Percentiles rank a stretch among this genome's conserved stretches.
Evolutionary conservation across 225 moss, liverwort and hornwort species (phyloP).

Genomic region (Physcomitrellopsis africana): DNA sequence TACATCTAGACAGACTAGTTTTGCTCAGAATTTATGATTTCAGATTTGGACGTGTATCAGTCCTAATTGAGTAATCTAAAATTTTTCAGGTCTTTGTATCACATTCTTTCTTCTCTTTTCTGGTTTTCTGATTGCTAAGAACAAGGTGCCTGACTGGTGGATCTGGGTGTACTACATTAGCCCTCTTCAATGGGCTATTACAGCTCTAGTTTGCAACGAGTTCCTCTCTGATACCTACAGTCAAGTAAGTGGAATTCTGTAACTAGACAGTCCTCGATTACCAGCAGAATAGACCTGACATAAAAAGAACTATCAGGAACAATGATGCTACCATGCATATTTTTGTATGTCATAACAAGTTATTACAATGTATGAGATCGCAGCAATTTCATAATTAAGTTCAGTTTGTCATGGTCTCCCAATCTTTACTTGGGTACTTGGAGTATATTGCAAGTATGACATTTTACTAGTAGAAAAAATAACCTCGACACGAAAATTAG

Average conservation of each 20-base stretch:
- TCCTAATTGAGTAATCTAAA: constrained; percentile 4
- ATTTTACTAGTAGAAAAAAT: neutral
- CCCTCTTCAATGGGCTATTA: constrained; percentile 93
- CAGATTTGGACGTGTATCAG: neutral
- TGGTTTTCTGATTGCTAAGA: constrained; percentile 79
- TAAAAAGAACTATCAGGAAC: neutral
- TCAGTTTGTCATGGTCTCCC: neutral
- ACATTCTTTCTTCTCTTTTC: constrained; percentile 84
- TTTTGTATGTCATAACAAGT: neutral
- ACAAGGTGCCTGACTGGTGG: constrained; percentile 91
- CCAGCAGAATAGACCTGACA: neutral
- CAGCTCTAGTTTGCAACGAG: constrained; percentile 84
- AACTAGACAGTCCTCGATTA: neutral
- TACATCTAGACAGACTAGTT: neutral
- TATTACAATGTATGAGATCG: constrained; percentile 6
- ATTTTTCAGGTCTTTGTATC: constrained; percentile 70
- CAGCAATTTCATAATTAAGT: neutral
- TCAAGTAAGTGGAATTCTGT: constrained; percentile 58
- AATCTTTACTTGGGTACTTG: neutral
- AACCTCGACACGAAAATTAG: neutral
- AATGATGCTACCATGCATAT: neutral
- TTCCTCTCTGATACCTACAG: constrained; percentile 79
- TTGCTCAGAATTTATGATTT: neutral
- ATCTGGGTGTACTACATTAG: constrained; percentile 90
- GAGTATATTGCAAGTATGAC: constrained; percentile 1